A percentile compares a stretch with the other conserved stretches of the same genome.
These are phyloP conservation scores for Verticillium dahliae DNA, from an alignment of 2,329 filamentous ascomycete species.

Conservation along the genomic window DNA sequence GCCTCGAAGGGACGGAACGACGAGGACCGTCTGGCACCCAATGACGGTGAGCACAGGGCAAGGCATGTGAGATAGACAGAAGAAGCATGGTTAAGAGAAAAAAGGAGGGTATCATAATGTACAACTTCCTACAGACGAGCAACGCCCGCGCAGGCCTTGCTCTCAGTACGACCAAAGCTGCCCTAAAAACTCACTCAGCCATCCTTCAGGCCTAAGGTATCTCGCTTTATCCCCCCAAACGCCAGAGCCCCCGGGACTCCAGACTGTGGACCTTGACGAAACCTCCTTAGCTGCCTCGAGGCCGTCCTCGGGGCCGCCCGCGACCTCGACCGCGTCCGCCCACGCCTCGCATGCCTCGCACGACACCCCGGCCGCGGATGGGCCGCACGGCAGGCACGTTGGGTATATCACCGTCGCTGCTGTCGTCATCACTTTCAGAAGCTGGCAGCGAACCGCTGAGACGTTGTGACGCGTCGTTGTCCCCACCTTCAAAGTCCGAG, in stretches of 20 bases:
- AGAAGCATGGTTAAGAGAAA: too few species aligned
- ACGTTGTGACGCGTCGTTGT: neutral
- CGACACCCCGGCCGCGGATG: conserved; percentile 2
- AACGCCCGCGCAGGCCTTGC: too few species aligned
- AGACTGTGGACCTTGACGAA: neutral
- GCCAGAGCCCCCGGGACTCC: neutral
- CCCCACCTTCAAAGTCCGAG: conserved; percentile 3
- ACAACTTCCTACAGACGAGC: too few species aligned
- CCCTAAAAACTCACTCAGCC: too few species aligned
- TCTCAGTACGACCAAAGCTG: too few species aligned
- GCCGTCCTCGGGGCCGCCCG: neutral
- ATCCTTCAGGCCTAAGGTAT: too few species aligned
- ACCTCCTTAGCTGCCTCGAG: neutral
- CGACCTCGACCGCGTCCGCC: conserved; percentile 5
- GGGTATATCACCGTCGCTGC: conserved; percentile 2
- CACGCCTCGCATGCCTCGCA: conserved; percentile 1
- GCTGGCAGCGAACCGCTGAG: conserved; percentile 6
- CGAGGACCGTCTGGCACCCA: too few species aligned
- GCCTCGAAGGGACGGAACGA: too few species aligned
- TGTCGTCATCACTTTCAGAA: conserved; percentile 6
- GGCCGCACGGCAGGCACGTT: neutral
- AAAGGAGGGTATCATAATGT: too few species aligned
- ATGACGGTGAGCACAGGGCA: too few species aligned
- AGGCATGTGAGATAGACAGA: too few species aligned
- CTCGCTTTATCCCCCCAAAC: neutral